Evolutionary conservation across 768 basidiomycete species (phyloP), one percentile per base, ranked within the genome.

Genomic region (Mycena sanguinolenta): DNA sequence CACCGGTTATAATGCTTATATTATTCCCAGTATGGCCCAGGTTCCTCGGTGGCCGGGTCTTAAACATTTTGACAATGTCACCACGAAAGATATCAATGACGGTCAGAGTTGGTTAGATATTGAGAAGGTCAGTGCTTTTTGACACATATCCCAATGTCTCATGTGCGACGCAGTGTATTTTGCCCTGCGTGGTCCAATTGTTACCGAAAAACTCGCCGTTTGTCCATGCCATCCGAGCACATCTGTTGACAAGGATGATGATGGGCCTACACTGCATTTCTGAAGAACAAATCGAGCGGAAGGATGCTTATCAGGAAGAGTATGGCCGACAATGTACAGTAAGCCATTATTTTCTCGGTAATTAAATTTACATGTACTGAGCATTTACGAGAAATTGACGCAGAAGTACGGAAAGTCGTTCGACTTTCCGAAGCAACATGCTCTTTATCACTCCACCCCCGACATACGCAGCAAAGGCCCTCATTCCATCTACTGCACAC

Each of bases 101-200:
- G 72, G 68, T 12, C 67, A 73, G 46, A 58, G 63, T 28, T 73
- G 49, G 58, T 28, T 73, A 7, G 72, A 73, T 58, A 73, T 73
- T 21, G 67, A 69, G 49, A 73, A 73, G 54, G 72, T 73, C 13
- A 25, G 58, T 36, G 5, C 28, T 21, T 3, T 23, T 19, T 44
- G 8, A 23, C 13, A 23, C 58, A 57, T 27, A 39, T 21, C 42
- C 12, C 14, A 57, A n/a, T 19, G 34, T 2, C 52, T 14, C 19
- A 8, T 27, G 19, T 19, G n/a, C 16, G 12, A n/a, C n/a, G n/a
- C 32, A 71, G 70, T 71, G 60, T 50, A 44, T 65, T 36, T 44
- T 71, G 17, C 70, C 65, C 27, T 71, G 65, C 34, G 39, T 71
- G 0, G 70, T 71, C 4, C 70, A 65, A 21, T 21, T 67, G 3